Conservation (phyloP, 768 basidiomycete species). For the Bullera alba region DNA sequence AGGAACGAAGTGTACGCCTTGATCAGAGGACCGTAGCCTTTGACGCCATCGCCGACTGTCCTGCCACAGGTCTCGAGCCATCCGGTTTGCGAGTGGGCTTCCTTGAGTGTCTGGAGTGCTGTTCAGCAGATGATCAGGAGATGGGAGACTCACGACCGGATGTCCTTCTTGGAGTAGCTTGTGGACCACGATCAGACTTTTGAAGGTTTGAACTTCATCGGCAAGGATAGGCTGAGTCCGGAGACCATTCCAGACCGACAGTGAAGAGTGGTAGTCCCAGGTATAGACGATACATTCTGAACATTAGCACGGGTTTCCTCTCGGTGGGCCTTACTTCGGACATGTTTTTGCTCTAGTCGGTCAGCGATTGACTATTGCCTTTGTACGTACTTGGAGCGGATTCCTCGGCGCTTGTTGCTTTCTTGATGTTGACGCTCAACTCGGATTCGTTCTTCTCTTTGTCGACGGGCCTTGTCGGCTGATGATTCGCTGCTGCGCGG, state of each 20-base stretch:
- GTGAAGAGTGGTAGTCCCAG: conserved; percentile 97
- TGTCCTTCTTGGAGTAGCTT: conserved; percentile 98
- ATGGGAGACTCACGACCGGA: conserved; percentile 60
- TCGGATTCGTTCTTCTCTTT: conserved; percentile 96
- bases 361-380: neutral
- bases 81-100: conserved; percentile 90
- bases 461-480: conserved; percentile 94
- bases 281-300: conserved; percentile 97
- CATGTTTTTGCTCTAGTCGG: conserved; percentile 81
- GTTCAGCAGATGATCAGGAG: conserved; percentile 12
- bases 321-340: conserved; percentile 63
- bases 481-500: conserved; percentile 53
- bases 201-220: conserved; percentile 98
- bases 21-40: conserved; percentile 87
- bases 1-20: conserved; percentile 94
- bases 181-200: conserved; percentile 93
- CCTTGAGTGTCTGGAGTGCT: conserved; percentile 71
- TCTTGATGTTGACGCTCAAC: conserved; percentile 91
- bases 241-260: conserved; percentile 95
- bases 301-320: neutral
- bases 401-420: conserved; percentile 92
- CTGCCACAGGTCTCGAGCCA: conserved; percentile 97
- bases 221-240: conserved; percentile 93
- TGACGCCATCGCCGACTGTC: conserved; percentile 73
- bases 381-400: conserved; percentile 63